phyloP scores from a whole-genome alignment of 2,329 filamentous ascomycete genomes.

The Xylaria digitata region DNA sequence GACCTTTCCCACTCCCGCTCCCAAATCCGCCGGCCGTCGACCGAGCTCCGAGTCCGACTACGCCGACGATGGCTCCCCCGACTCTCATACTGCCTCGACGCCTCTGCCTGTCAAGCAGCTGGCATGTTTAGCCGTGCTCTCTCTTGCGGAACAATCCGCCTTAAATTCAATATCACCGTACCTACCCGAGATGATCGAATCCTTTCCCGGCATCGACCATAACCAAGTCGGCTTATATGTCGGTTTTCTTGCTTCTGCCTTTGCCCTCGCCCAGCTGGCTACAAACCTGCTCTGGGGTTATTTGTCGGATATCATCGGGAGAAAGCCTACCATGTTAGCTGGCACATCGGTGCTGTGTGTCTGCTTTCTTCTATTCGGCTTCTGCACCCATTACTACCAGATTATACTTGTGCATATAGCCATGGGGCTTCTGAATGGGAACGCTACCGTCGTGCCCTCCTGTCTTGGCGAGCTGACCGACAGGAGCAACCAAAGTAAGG shows the following conservation, averaged over 20 bases:
- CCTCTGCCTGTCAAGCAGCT: slow-evolving; percentile 88
- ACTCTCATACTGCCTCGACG: slow-evolving; percentile 65
- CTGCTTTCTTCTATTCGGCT: slow-evolving; percentile 88
- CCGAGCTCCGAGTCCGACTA: slow-evolving; percentile 50
- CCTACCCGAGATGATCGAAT: slow-evolving; percentile 88
- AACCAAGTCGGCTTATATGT: slow-evolving; percentile 86
- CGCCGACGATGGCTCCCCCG: slow-evolving; percentile 47
- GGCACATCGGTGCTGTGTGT: slow-evolving; percentile 85
- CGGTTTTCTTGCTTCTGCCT: slow-evolving; percentile 87
- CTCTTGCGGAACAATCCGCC: slow-evolving; percentile 93
- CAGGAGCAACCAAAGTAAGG: slow-evolving; percentile 90
- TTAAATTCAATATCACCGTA: slow-evolving; percentile 97
- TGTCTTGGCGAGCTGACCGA: slow-evolving; percentile 96
- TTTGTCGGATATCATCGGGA: slow-evolving; percentile 80
- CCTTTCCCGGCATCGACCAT: slow-evolving; percentile 81
- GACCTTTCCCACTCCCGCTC: slow-evolving; percentile 81
- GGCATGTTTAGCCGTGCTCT: slow-evolving; percentile 84
- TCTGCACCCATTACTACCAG: slow-evolving; percentile 85
- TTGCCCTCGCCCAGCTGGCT: slow-evolving; percentile 89
- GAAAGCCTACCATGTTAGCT: slow-evolving; percentile 83
- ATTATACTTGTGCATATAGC: slow-evolving; percentile 85
- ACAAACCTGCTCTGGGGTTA: slow-evolving; percentile 95
- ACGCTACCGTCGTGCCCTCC: slow-evolving; percentile 92
- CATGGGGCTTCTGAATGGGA: slow-evolving; percentile 95
- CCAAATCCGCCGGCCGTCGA: slow-evolving; percentile 68